Evolutionary conservation across 2,329 filamentous ascomycete genomes (phyloP), one percentile per base, ranked within the genome.

Genomic region (Sporothrix schenckii): DNA sequence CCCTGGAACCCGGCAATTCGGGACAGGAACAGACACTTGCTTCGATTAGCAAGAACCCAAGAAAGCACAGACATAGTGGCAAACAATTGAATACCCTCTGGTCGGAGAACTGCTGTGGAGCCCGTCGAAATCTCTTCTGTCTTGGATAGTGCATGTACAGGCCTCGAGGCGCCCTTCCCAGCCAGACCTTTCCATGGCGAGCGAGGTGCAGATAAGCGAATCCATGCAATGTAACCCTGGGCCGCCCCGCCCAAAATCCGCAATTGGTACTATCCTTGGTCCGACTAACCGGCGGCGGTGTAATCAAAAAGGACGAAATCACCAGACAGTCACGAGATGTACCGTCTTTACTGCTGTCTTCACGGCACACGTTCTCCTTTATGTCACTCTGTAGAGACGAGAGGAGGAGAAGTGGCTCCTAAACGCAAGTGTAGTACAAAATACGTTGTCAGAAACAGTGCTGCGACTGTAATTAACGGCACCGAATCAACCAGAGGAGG

Each of bases 171-270:
- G 34, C 34, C 34, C 4, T 34, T 34, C 34, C 3, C 7, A 34
- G 34, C 34, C 34, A 34, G 34, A 34, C 34, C 34, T 34, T 34
- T 34, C 34, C 34, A 34, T 34, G 34, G 34, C 34, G 34, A 34
- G 34, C 34, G 34, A 63, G 58, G 58, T 61, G 58, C 58, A 63
- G 58, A 24, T 24, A 21, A 34, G 58, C 58, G 39, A 39, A 16
- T 39, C 44, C 39, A 47, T 63, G 58, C 58, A 27, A 47, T 63
- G 58, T 4, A 63, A 63, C 39, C 58, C 58, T 63, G 58, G 58
- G 34, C 58, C 58, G 39, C 39, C 39, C 58, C n/a, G 58, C n/a
- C 58, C 24, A 60, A 41, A 24, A 7, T 10, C 56, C 53, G 34
- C 34, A 44, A 60, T 60, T 60, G 56, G 19, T 19, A 61, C 34